Evolutionary conservation across 78 protist genomes (phyloP), one percentile per base, ranked within the genome.

Genomic region (Speleostelium caveatum): DNA sequence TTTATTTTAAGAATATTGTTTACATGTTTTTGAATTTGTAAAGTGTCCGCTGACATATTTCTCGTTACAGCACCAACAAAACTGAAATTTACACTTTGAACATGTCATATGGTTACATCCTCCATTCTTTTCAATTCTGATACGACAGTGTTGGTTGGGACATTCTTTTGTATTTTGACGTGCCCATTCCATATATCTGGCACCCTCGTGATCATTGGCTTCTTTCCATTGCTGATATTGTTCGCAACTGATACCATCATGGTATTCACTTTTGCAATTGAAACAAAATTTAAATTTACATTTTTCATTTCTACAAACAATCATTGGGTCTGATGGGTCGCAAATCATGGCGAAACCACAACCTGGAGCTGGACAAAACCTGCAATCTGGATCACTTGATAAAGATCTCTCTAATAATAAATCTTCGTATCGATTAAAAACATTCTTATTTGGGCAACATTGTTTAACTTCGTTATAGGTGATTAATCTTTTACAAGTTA

Each of bases 61-160:
- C 8, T 59, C 77, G 30, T 53, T 24, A 80, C 89, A 80, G 7
- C 66, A 17, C 89, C 89, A 80, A 80, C 89, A 80, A 7, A 80
- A 80, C 38, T 80, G 67, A 41, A 67, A 56, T 39, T 22, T 51
- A 41, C 89, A 80, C 16, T 28, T 66, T 32, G 32, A 36, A n/a
- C 93, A 87, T 2, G 93, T 87, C 65, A 87, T 74, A 32, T 88
- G 94, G 28, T 87, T 92, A 55, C 96, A 95, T 41, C 96, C 96
- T 35, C 94, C 94, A 42, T 92, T 78, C 74, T 95, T 95, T 45
- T 92, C 94, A 61, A 90, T 86, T 28, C 32, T 4, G 21, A 66
- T 42, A n/a, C 42, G 39, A 69, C 96, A 95, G n/a, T n/a, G n/a
- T n/a, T n/a, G n/a, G 17, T 65, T 49, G 26, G 95, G 95, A 75